These are phyloP conservation scores for Solanum chaucha DNA, from an alignment of 257 asterid genomes.

Conservation along the genomic window DNA sequence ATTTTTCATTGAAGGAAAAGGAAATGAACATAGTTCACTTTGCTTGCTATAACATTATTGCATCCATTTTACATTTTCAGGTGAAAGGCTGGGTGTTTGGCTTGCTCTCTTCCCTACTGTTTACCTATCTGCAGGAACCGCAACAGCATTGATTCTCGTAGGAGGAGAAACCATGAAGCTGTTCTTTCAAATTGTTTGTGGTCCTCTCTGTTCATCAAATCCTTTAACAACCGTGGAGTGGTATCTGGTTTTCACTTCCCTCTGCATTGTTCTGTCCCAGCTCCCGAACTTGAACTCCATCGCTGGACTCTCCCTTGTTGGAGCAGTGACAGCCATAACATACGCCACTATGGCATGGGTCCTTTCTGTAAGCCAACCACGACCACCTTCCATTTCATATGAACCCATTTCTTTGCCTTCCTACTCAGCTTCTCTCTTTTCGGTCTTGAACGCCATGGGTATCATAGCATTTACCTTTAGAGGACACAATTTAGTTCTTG, in stretches of 20 bases:
- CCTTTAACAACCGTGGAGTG: constrained; percentile 97
- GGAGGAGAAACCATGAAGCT: constrained; percentile 99
- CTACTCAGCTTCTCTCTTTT: constrained; percentile 43
- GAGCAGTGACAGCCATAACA: constrained; percentile 89
- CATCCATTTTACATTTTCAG: constrained; percentile 18
- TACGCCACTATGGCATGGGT: constrained; percentile 98
- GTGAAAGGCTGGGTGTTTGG: constrained; percentile 93
- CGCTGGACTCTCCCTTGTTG: constrained; percentile 92
- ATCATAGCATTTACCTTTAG: constrained; percentile 86
- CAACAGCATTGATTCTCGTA: constrained; percentile 81
- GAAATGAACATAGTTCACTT: not conserved
- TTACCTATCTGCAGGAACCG: constrained; percentile 95
- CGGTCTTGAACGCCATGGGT: constrained; percentile 86
- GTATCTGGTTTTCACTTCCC: constrained; percentile 92
- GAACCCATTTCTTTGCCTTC: constrained; percentile 66
- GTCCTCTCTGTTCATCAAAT: constrained; percentile 78
- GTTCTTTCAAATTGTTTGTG: constrained; percentile 89
- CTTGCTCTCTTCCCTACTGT: constrained; percentile 97
- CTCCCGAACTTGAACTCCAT: constrained; percentile 97
- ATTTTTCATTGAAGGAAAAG: not conserved
- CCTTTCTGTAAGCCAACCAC: constrained; percentile 77
- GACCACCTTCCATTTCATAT: constrained; percentile 73
- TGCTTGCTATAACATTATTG: not conserved
- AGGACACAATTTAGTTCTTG: constrained; percentile 90
- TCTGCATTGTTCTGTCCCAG: constrained; percentile 89